Evolutionary conservation across 768 basidiomycete species (phyloP).

Genomic region (Amanita phalloides): DNA sequence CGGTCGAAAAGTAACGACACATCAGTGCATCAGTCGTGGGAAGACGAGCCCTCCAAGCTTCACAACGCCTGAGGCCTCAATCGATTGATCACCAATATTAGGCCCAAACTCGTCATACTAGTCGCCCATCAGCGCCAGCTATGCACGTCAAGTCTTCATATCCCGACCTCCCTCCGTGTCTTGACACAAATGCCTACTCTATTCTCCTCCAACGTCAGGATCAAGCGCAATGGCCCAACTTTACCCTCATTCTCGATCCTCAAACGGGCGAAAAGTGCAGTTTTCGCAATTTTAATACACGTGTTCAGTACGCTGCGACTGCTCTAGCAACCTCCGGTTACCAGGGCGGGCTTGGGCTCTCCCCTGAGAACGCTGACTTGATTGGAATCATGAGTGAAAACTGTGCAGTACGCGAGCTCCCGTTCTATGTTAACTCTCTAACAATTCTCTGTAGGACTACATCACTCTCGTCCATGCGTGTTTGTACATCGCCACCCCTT

Average conservation of each 20-base stretch:
- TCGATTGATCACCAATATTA: too few relatives aligned
- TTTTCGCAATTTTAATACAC: constrained; percentile 37
- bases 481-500: constrained; percentile 20
- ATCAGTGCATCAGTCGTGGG: too few relatives aligned
- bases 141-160: constrained; percentile 54
- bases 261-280: constrained; percentile 34
- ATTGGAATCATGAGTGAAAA: constrained; percentile 66
- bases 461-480: constrained; percentile 22
- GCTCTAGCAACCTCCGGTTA: constrained; percentile 34
- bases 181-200: constrained; percentile 44
- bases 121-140: background rate
- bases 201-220: constrained; percentile 44
- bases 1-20: too few relatives aligned
- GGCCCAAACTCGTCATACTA: too few relatives aligned
- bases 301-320: constrained; percentile 44
- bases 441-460: constrained; percentile 18
- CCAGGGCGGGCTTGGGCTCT: constrained; percentile 48
- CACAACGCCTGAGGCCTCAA: too few relatives aligned
- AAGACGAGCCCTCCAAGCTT: too few relatives aligned
- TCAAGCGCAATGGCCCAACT: constrained; percentile 48
- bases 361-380: constrained; percentile 37
- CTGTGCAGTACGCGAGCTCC: constrained; percentile 36
- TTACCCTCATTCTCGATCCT: constrained; percentile 43
- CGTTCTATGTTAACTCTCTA: background rate
- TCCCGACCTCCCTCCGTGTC: constrained; percentile 37